A percentile compares a stretch with the other conserved stretches of the same genome.
These are phyloP conservation scores for Starmera dryadoides DNA, from an alignment of 805 yeast species.

Conservation along the genomic window DNA sequence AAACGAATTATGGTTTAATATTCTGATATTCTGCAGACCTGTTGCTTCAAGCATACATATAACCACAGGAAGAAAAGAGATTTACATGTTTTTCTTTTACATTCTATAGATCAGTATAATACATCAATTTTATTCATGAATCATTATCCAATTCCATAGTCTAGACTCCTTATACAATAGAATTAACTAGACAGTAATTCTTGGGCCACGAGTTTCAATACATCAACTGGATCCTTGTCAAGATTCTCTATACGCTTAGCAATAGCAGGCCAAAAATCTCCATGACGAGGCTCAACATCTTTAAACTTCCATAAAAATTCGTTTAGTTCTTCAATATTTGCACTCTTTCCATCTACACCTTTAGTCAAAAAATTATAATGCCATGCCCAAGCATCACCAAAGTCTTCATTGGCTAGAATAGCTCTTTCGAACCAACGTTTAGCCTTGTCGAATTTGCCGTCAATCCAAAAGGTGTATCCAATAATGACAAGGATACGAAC, in stretches of 20 bases:
- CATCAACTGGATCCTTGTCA: constrained; percentile 30
- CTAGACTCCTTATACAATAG: no score
- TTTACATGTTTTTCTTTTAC: no score
- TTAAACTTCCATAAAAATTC: constrained; percentile 28
- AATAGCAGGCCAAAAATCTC: constrained; percentile 49
- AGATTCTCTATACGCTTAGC: constrained; percentile 42
- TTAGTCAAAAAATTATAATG: constrained; percentile 36
- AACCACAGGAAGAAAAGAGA: no score
- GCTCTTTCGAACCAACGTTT: constrained; percentile 72
- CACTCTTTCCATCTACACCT: constrained; percentile 15
- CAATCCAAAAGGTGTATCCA: constrained; percentile 61
- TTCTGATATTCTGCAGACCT: no score
- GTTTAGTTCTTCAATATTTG: constrained; percentile 19
- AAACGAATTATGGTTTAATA: no score
- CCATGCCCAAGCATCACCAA: constrained; percentile 80
- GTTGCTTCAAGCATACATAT: no score
- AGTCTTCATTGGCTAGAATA: constrained; percentile 40
- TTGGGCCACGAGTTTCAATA: constrained; percentile 24
- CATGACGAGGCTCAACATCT: constrained; percentile 51
- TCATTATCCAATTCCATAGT: no score
- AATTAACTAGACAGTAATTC: no score
- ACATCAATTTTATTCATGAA: no score
- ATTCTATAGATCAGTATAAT: no score
- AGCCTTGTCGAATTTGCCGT: constrained; percentile 57
- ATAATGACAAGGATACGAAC: constrained; percentile 52